A percentile compares a stretch with the other conserved stretches of the same genome.
Conservation (phyloP, 2,329 filamentous ascomycete species). For the Calonectria naviculata region DNA sequence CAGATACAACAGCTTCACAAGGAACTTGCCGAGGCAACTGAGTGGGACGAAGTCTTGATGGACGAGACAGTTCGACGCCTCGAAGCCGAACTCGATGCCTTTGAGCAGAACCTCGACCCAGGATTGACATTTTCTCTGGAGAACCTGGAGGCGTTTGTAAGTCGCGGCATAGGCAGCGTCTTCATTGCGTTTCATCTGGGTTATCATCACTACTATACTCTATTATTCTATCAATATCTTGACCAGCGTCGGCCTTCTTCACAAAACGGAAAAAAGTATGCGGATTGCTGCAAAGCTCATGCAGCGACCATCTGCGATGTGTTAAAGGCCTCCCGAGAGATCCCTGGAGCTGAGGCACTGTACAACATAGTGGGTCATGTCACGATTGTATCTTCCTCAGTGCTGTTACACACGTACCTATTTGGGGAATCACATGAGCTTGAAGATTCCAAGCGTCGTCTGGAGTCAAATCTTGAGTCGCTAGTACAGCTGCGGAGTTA, state of each 20-base stretch:
- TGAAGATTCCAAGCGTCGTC: conserved; percentile 32
- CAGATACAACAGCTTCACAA: conserved; percentile 47
- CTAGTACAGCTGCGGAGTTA: conserved; percentile 44
- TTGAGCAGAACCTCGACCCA: conserved; percentile 36
- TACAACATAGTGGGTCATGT: conserved; percentile 50
- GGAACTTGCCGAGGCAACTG: conserved; percentile 38
- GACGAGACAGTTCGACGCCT: conserved; percentile 33
- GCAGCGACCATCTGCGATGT: conserved; percentile 45
- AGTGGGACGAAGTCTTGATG: conserved; percentile 44
- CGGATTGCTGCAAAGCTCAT: conserved; percentile 43
- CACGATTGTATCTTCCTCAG: conserved; percentile 48
- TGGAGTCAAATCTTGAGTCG: conserved; percentile 46
- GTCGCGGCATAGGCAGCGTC: conserved; percentile 41
- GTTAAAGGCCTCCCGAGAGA: conserved; percentile 38
- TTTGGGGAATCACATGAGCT: conserved; percentile 47
- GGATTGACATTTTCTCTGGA: conserved; percentile 36
- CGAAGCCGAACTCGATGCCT: conserved; percentile 35
- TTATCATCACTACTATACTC: conserved; percentile 47
- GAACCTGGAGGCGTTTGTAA: conserved; percentile 39
- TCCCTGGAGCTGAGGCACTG: conserved; percentile 39
- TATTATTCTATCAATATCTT: conserved; percentile 48
- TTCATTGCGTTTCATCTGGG: conserved; percentile 49
- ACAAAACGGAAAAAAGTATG: conserved; percentile 42
- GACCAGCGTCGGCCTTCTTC: conserved; percentile 43
- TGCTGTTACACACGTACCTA: conserved; percentile 46